Conservation (phyloP, 202 grass and related monocot species). For the Setaria italica region DNA sequence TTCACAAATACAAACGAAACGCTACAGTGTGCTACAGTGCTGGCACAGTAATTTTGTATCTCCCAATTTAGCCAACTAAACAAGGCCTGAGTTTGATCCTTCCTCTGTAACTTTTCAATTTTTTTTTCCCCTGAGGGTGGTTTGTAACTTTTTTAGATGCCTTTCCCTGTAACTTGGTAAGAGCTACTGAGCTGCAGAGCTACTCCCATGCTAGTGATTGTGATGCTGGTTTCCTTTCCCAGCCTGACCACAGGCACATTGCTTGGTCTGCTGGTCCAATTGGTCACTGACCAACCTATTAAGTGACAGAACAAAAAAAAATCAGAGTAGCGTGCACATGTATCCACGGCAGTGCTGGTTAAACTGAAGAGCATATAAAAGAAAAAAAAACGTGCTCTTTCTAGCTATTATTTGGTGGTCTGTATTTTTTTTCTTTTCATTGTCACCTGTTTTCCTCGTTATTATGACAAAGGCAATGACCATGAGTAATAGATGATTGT, state of each 20-base stretch:
- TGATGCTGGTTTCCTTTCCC: not conserved
- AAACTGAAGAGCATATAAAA: not conserved
- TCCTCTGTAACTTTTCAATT: not conserved
- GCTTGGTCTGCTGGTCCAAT: constrained; percentile 36
- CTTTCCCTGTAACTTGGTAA: not conserved
- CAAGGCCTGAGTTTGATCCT: not conserved
- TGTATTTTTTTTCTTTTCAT: not conserved
- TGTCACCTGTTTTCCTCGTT: constrained; percentile 1
- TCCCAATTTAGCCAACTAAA: no score
- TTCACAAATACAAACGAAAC: no score
- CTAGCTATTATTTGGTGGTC: not conserved
- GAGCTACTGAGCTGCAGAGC: not conserved
- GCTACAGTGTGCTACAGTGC: no score
- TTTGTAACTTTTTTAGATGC: not conserved
- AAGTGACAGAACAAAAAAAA: constrained; percentile 21
- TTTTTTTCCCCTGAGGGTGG: not conserved
- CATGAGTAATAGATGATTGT: not conserved
- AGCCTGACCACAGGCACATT: not conserved
- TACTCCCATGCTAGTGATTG: not conserved
- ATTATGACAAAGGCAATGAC: not conserved
- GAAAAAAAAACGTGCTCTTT: no score
- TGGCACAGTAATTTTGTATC: no score
- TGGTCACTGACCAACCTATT: not conserved
- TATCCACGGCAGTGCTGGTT: not conserved
- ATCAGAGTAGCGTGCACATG: constrained; percentile 8